Percentiles rank a stretch among this genome's conserved stretches.
Conservation (phyloP, 2,329 filamentous ascomycete genomes). For the Sodiomyces alkalinus region DNA sequence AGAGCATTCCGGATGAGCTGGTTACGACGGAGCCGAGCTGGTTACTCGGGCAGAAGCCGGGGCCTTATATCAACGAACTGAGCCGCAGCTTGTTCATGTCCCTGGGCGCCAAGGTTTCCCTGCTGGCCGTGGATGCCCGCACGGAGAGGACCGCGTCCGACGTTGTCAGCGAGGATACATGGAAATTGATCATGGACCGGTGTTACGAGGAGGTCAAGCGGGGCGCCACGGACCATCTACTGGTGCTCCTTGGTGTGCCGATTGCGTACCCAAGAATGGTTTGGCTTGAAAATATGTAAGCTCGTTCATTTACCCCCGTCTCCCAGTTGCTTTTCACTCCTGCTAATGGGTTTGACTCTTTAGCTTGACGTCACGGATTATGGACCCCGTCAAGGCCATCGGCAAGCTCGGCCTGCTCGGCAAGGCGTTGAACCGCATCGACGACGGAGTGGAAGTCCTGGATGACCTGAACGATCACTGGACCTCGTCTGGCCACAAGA, state of each 20-base stretch:
- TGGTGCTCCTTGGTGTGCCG: slow-evolving; percentile 75
- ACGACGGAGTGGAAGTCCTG: slow-evolving; percentile 80
- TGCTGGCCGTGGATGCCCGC: slow-evolving; percentile 79
- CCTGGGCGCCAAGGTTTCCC: slow-evolving; percentile 62
- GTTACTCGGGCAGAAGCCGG: slow-evolving; percentile 64
- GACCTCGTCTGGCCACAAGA: slow-evolving; percentile 91
- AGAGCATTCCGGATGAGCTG: slow-evolving; percentile 69
- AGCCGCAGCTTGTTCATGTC: slow-evolving; percentile 79
- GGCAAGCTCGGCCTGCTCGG: slow-evolving; percentile 71
- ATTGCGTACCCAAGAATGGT: slow-evolving; percentile 64
- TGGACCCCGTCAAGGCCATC: slow-evolving; percentile 81
- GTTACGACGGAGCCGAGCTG: slow-evolving; percentile 79
- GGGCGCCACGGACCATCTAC: slow-evolving; percentile 75
- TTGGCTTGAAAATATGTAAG: slow-evolving; percentile 56
- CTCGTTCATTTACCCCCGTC: too few species aligned
- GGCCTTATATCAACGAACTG: slow-evolving; percentile 78
- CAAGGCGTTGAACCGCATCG: slow-evolving; percentile 72
- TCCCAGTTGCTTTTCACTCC: not conserved
- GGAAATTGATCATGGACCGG: slow-evolving; percentile 75
- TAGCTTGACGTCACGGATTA: slow-evolving; percentile 65
- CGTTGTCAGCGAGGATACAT: slow-evolving; percentile 65
- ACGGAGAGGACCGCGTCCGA: slow-evolving; percentile 79
- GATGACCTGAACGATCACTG: slow-evolving; percentile 94
- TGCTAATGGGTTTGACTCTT: slow-evolving; percentile 2
- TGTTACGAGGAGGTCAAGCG: slow-evolving; percentile 69